A percentile compares a stretch with the other conserved stretches of the same genome.
Evolutionary conservation across 140 eudicot species (phyloP).

Genomic region (Erigeron philadelphicus): DNA sequence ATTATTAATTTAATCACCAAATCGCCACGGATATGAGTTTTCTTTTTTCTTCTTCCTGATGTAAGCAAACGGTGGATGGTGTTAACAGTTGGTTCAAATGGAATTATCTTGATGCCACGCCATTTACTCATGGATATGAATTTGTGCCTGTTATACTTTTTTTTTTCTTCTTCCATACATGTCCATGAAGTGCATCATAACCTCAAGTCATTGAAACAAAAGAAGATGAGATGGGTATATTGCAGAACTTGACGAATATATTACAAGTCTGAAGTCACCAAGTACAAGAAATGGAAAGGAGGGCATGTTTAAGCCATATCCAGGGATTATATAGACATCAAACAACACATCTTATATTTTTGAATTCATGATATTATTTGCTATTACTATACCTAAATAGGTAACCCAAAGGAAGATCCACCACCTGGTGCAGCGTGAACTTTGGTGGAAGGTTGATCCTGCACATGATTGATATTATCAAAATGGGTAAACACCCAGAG

Average conservation of each 20-base stretch:
- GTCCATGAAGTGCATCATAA: background rate
- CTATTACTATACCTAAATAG: constrained; percentile 59
- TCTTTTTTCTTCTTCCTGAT: background rate
- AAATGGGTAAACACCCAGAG: background rate
- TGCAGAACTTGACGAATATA: constrained; percentile 26
- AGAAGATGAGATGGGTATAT: constrained; percentile 2
- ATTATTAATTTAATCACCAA: background rate
- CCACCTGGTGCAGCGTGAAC: constrained; percentile 85
- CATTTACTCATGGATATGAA: too few relatives aligned
- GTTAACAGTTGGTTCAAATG: background rate
- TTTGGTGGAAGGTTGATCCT: constrained; percentile 78
- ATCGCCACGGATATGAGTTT: background rate
- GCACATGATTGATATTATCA: constrained; percentile 10
- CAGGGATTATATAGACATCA: constrained; percentile 32
- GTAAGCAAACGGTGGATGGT: background rate
- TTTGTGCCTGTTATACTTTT: too few relatives aligned
- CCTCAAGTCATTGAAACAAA: background rate
- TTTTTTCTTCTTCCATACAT: too few relatives aligned
- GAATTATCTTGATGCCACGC: background rate
- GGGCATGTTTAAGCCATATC: constrained; percentile 31
- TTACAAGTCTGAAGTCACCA: constrained; percentile 36
- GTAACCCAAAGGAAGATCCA: constrained; percentile 74
- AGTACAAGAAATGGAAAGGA: constrained; percentile 33
- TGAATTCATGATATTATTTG: constrained; percentile 27
- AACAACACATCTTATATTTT: constrained; percentile 23